A percentile compares a stretch with the other conserved stretches of the same genome.
Conservation (phyloP, 2,329 filamentous ascomycete species). For the Madurella mycetomatis region DNA sequence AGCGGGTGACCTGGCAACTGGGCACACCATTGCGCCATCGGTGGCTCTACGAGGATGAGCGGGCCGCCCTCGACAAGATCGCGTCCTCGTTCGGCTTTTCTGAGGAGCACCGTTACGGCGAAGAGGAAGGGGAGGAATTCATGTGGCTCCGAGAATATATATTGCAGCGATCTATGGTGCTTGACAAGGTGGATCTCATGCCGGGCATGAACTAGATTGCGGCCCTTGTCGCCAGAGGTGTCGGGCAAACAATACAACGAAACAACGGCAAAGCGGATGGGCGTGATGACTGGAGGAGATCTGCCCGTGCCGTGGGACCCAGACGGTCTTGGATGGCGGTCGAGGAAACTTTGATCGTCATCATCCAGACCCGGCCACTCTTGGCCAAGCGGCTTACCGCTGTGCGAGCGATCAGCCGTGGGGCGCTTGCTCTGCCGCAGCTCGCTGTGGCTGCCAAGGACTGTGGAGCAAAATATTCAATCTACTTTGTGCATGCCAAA, state of each 20-base stretch:
- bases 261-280: constrained; percentile 1
- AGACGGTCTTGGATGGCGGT: constrained; percentile 17
- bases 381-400: constrained; percentile 21
- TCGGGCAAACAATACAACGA: background rate
- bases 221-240: background rate
- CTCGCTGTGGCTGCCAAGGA: constrained; percentile 23
- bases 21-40: constrained; percentile 76
- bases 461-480: constrained; percentile 23
- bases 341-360: constrained; percentile 20
- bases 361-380: constrained; percentile 16
- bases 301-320: constrained; percentile 12
- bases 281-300: constrained; percentile 9
- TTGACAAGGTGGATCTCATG: constrained; percentile 88
- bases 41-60: constrained; percentile 87
- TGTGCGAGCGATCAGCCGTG: constrained; percentile 22
- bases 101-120: constrained; percentile 71
- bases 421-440: constrained; percentile 20
- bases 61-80: constrained; percentile 79
- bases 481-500: constrained; percentile 23
- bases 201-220: constrained; percentile 65
- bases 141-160: constrained; percentile 79
- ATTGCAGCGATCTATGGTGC: constrained; percentile 77
- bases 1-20: constrained; percentile 81
- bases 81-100: constrained; percentile 90
- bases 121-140: constrained; percentile 91